phyloP scores from a whole-genome alignment of 768 basidiomycete genomes.

The Leccinum subgranulosum region DNA sequence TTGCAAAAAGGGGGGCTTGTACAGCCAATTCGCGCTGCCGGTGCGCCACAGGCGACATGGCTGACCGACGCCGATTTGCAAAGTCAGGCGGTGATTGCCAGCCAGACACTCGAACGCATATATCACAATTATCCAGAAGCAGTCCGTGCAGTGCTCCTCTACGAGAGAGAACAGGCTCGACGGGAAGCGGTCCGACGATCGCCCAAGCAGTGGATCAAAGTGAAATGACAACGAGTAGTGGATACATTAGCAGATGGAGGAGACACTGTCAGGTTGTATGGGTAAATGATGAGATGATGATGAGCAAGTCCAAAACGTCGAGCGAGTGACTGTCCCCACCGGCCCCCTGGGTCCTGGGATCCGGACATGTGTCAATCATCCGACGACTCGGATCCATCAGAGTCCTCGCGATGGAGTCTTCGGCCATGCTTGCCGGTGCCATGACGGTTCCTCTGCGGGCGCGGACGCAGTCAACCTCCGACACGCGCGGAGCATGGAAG shows the following conservation, averaged over 20 bases:
- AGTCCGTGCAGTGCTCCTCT: conserved; percentile 30
- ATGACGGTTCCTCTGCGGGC: conserved; percentile 72
- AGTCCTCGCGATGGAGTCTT: conserved; percentile 55
- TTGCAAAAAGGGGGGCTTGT: conserved; percentile 51
- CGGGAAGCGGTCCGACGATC: conserved; percentile 12
- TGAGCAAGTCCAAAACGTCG: conserved; percentile 10
- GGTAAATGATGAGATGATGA: conserved; percentile 18
- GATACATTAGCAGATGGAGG: conserved; percentile 27
- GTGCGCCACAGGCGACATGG: conserved; percentile 21
- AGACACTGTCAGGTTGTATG: conserved; percentile 20
- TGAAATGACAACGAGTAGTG: conserved; percentile 12
- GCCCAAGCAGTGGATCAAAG: conserved; percentile 20
- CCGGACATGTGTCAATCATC: conserved; percentile 47
- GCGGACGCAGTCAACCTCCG: conserved; percentile 22
- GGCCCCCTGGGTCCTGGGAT: not conserved
- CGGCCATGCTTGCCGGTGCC: conserved; percentile 61
- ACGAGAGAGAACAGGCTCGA: conserved; percentile 33
- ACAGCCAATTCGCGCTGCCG: conserved; percentile 34
- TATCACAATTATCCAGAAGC: conserved; percentile 50
- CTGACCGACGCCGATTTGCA: conserved; percentile 21
- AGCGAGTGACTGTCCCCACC: not conserved
- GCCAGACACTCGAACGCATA: conserved; percentile 43
- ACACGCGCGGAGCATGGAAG: conserved; percentile 20
- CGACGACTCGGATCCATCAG: conserved; percentile 67
- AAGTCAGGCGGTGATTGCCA: conserved; percentile 32